Conservation (phyloP, 495 filamentous ascomycete genomes). For the Beverwykella pulmonaria region DNA sequence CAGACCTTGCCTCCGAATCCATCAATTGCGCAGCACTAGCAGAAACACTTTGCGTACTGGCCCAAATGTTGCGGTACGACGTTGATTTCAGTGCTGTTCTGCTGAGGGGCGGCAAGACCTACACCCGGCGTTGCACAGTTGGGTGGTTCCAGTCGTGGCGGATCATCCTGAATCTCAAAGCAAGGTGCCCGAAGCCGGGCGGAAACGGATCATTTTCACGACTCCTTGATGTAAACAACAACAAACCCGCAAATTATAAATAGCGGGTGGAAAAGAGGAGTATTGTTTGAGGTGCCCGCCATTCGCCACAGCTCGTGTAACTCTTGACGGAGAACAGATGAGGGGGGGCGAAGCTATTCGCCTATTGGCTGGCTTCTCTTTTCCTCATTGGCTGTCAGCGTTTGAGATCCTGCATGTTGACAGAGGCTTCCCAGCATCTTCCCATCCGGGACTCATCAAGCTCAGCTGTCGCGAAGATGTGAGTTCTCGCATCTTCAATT, state of each 20-base stretch:
- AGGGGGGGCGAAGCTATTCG: neutral
- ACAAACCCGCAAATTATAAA: neutral
- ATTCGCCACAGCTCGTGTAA: constrained; percentile 2
- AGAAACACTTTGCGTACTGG: neutral
- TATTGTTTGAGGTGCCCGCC: constrained; percentile 3
- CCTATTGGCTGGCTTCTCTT: constrained; percentile 14
- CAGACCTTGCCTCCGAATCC: too few species aligned
- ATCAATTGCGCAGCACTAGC: neutral
- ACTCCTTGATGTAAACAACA: constrained; percentile 1
- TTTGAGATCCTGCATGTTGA: constrained; percentile 18
- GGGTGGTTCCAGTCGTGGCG: neutral
- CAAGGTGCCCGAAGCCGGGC: neutral
- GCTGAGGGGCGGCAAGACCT: neutral
- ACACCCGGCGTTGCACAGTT: neutral
- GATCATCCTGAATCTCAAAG: neutral
- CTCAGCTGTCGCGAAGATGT: neutral
- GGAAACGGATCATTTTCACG: constrained; percentile 9
- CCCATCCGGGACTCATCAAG: neutral
- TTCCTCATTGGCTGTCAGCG: constrained; percentile 21
- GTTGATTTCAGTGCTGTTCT: neutral
- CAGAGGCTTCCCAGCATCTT: constrained; percentile 6
- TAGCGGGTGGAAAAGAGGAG: neutral
- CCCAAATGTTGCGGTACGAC: neutral
- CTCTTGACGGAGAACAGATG: neutral
- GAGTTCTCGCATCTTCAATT: neutral